Evolutionary conservation across 1,139 yeast species (phyloP).

Genomic region (Pichia sp.): DNA sequence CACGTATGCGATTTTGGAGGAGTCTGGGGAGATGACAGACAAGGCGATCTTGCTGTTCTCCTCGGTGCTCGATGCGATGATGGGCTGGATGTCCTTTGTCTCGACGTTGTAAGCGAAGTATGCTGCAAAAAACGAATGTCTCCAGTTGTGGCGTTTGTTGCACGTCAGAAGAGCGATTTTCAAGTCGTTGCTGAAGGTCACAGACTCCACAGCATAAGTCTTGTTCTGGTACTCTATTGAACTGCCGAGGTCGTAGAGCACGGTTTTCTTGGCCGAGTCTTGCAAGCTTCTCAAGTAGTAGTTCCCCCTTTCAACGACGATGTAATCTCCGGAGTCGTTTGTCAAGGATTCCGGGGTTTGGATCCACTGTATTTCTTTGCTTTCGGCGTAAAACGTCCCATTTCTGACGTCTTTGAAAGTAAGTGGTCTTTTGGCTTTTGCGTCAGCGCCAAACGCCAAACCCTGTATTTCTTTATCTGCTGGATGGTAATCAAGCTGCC

Average conservation of each 20-base stretch:
- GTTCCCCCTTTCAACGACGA: constrained; percentile 36
- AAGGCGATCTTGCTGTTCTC: constrained; percentile 29
- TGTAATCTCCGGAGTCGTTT: constrained; percentile 54
- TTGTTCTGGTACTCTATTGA: constrained; percentile 38
- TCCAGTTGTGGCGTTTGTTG: constrained; percentile 47
- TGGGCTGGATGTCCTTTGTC: constrained; percentile 32
- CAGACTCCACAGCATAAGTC: constrained; percentile 46
- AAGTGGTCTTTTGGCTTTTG: constrained; percentile 25
- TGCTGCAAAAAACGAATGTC: constrained; percentile 50
- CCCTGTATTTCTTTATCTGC: too few species aligned
- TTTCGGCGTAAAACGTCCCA: constrained; percentile 47
- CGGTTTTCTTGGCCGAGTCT: constrained; percentile 42
- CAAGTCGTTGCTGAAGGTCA: constrained; percentile 64
- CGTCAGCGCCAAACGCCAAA: not conserved
- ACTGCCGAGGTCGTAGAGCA: constrained; percentile 46
- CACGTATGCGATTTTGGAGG: constrained; percentile 43
- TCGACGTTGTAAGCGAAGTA: constrained; percentile 43
- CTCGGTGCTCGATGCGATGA: constrained; percentile 27
- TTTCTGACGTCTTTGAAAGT: constrained; percentile 42
- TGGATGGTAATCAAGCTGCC: not conserved
- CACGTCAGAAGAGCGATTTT: constrained; percentile 51
- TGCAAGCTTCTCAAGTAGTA: constrained; percentile 48
- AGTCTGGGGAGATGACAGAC: constrained; percentile 48
- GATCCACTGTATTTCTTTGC: constrained; percentile 63
- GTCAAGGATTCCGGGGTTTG: constrained; percentile 40